Evolutionary conservation across 345 rosid species (phyloP).

Genomic region (Mercurialis annua): DNA sequence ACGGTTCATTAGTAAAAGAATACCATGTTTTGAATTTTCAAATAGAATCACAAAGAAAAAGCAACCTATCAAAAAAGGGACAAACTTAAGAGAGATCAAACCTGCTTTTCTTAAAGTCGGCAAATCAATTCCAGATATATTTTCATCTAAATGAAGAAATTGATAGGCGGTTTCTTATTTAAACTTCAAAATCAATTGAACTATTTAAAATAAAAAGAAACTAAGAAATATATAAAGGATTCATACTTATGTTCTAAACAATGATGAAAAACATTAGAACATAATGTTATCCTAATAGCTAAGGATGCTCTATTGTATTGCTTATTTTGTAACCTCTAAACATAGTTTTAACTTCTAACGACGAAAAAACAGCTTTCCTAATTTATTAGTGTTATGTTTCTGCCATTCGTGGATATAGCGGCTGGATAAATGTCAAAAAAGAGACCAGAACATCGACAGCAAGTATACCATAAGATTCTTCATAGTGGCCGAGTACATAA

Average conservation of each 20-base stretch:
- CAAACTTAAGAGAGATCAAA: neutral
- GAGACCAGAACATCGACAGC: neutral
- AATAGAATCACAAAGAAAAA: neutral
- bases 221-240: too few relatives aligned
- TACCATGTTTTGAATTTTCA: neutral
- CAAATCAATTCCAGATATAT: neutral
- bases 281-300: neutral
- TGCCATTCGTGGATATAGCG: neutral
- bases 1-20: neutral
- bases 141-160: neutral
- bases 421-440: neutral
- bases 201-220: too few relatives aligned
- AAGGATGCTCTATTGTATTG: neutral
- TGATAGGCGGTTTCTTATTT: too few relatives aligned
- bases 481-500: neutral
- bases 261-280: too few relatives aligned
- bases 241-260: too few relatives aligned
- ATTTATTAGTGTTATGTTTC: neutral
- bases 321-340: neutral
- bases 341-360: neutral
- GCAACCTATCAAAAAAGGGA: neutral
- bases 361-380: neutral
- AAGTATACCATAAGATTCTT: neutral
- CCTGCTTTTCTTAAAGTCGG: neutral
- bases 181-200: too few relatives aligned